phyloP scores from a whole-genome alignment of 2,329 filamentous ascomycete genomes.

The Pseudogymnoascus sp. region DNA sequence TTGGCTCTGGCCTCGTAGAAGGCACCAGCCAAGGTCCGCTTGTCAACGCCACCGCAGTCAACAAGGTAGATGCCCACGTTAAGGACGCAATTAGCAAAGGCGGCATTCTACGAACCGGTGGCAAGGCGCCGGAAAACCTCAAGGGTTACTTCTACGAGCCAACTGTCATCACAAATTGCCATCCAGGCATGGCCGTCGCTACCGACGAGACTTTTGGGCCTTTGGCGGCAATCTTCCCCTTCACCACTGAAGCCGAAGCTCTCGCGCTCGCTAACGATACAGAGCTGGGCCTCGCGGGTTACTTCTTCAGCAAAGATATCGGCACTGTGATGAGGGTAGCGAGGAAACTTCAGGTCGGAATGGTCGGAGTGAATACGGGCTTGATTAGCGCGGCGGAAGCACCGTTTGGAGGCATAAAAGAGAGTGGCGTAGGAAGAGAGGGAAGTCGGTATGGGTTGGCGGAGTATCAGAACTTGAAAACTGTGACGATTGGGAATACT shows the following conservation, averaged over 20 bases:
- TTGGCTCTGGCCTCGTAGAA: slow-evolving; percentile 53
- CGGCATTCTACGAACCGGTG: slow-evolving; percentile 54
- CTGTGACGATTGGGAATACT: slow-evolving; percentile 29
- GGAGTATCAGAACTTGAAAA: slow-evolving; percentile 70
- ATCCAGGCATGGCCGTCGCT: slow-evolving; percentile 42
- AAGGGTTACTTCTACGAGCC: slow-evolving; percentile 63
- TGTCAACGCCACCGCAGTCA: slow-evolving; percentile 45
- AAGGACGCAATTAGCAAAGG: slow-evolving; percentile 56
- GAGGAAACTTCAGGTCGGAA: slow-evolving; percentile 60
- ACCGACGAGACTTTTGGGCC: slow-evolving; percentile 59
- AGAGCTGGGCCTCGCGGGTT: slow-evolving; percentile 55
- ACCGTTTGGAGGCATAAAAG: slow-evolving; percentile 72
- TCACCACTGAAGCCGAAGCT: slow-evolving; percentile 58
- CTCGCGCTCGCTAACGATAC: slow-evolving; percentile 52
- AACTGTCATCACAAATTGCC: slow-evolving; percentile 54
- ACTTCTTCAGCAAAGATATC: slow-evolving; percentile 60
- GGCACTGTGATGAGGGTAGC: slow-evolving; percentile 57
- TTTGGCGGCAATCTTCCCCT: slow-evolving; percentile 53
- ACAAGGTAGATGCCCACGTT: slow-evolving; percentile 52
- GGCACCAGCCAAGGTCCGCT: slow-evolving; percentile 52
- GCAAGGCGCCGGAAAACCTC: slow-evolving; percentile 39
- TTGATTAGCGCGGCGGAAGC: slow-evolving; percentile 15
- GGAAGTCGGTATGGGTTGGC: slow-evolving; percentile 69
- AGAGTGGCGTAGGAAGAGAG: slow-evolving; percentile 73
- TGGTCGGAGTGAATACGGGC: slow-evolving; percentile 62